A percentile compares a stretch with the other conserved stretches of the same genome.
Evolutionary conservation across 2,329 filamentous ascomycete species (phyloP).

Genomic region (Lecanicillium sp.): DNA sequence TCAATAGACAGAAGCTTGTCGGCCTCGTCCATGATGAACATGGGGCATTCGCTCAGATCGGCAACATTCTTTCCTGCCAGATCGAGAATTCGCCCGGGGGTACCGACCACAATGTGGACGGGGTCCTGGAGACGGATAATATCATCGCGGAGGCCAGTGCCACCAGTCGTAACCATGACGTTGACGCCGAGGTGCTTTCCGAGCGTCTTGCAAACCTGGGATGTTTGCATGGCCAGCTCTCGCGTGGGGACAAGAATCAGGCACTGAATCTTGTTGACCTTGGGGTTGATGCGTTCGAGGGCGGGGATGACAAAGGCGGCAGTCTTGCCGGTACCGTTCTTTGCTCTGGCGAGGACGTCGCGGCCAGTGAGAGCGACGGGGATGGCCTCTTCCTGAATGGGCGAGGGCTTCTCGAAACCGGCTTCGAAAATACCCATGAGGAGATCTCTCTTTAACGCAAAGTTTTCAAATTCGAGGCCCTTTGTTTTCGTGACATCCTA

Average conservation of each 20-base stretch:
- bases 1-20: conserved; percentile 96
- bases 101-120: conserved; percentile 96
- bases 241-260: conserved; percentile 87
- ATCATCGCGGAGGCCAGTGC: conserved; percentile 90
- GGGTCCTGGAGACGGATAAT: conserved; percentile 91
- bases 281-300: conserved; percentile 92
- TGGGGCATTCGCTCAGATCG: conserved; percentile 90
- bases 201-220: conserved; percentile 96
- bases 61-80: conserved; percentile 93
- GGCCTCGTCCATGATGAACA: conserved; percentile 99
- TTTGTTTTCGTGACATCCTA: conserved; percentile 98
- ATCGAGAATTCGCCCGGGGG: conserved; percentile 91
- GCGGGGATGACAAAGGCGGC: conserved; percentile 96
- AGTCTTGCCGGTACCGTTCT: conserved; percentile 98
- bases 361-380: conserved; percentile 91
- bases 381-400: conserved; percentile 98
- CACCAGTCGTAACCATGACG: conserved; percentile 98
- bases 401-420: conserved; percentile 96
- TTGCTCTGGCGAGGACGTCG: conserved; percentile 91
- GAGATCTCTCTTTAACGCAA: conserved; percentile 87
- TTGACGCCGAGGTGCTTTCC: conserved; percentile 96
- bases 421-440: conserved; percentile 99
- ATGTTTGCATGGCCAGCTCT: conserved; percentile 95
- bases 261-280: conserved; percentile 91
- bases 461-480: conserved; percentile 95